Percentiles rank a stretch among this genome's conserved stretches.
These are phyloP conservation scores for Leersia perrieri DNA, from an alignment of 176 grass and related monocot genomes.

Conservation along the genomic window DNA sequence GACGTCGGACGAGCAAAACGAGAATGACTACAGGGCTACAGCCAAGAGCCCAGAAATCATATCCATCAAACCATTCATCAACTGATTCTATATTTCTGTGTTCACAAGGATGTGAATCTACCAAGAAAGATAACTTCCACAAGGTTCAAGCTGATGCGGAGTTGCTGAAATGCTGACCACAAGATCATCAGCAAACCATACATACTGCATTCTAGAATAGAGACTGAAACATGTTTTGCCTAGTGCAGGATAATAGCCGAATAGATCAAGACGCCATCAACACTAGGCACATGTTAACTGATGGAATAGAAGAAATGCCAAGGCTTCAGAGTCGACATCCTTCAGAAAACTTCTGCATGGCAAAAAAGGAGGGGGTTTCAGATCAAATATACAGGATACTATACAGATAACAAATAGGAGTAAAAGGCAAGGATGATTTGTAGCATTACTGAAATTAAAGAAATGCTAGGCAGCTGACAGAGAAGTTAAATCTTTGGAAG, in stretches of 20 bases:
- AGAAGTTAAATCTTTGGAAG: background rate
- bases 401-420: background rate
- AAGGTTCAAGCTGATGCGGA: background rate
- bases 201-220: background rate
- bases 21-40: background rate
- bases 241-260: background rate
- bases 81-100: background rate
- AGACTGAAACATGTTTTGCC: background rate
- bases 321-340: background rate
- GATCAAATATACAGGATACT: background rate
- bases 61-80: background rate
- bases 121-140: background rate
- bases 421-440: background rate
- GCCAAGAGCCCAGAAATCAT: background rate
- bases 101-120: constrained; percentile 20
- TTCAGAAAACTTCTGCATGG: constrained; percentile 17
- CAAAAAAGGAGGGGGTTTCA: background rate
- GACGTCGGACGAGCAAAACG: background rate
- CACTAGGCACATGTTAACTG: background rate
- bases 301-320: constrained; percentile 17
- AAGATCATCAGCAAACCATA: constrained; percentile 7
- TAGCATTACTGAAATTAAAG: background rate
- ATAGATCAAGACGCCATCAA: background rate
- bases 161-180: no score
- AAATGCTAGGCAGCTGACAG: background rate